phyloP scores from a whole-genome alignment of 192 early-diverging fungal species.

The Coemansia sp. region DNA sequence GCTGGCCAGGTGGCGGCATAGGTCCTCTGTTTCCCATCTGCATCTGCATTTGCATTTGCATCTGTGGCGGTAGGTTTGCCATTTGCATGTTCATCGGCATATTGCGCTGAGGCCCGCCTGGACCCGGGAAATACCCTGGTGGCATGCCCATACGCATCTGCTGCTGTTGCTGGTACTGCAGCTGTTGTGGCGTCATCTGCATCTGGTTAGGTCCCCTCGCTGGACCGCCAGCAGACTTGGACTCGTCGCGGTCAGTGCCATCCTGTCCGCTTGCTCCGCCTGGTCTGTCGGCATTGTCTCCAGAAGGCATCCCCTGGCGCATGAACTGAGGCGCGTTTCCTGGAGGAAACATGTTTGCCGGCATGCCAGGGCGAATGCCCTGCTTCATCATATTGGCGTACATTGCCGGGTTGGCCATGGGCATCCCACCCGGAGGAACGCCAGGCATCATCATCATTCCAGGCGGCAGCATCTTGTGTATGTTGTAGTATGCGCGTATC shows the following conservation, averaged over 20 bases:
- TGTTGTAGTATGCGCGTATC: constrained; percentile 69
- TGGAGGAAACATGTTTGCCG: constrained; percentile 37
- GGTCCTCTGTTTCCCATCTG: constrained; percentile 33
- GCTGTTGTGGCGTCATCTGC: constrained; percentile 31
- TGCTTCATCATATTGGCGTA: constrained; percentile 36
- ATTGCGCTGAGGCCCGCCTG: constrained; percentile 37
- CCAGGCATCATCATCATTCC: constrained; percentile 52
- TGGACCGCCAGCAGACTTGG: not conserved
- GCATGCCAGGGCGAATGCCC: constrained; percentile 29
- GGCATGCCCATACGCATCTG: constrained; percentile 47
- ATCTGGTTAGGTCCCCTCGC: constrained; percentile 9
- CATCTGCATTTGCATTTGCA: constrained; percentile 53
- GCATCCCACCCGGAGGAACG: constrained; percentile 12
- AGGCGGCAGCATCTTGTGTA: constrained; percentile 59
- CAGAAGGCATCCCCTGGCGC: constrained; percentile 10
- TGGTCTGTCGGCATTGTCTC: not conserved
- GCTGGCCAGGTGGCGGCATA: constrained; percentile 26
- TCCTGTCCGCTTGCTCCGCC: constrained; percentile 8
- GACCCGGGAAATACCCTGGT: constrained; percentile 29
- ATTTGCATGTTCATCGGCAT: constrained; percentile 40
- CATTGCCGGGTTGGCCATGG: constrained; percentile 42
- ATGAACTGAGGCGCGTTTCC: constrained; percentile 40
- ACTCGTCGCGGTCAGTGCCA: constrained; percentile 6
- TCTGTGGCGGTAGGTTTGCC: constrained; percentile 15
- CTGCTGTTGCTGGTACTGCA: constrained; percentile 33